These are phyloP conservation scores for Tulasnella sp. DNA, from an alignment of 768 basidiomycete genomes.

Conservation along the genomic window DNA sequence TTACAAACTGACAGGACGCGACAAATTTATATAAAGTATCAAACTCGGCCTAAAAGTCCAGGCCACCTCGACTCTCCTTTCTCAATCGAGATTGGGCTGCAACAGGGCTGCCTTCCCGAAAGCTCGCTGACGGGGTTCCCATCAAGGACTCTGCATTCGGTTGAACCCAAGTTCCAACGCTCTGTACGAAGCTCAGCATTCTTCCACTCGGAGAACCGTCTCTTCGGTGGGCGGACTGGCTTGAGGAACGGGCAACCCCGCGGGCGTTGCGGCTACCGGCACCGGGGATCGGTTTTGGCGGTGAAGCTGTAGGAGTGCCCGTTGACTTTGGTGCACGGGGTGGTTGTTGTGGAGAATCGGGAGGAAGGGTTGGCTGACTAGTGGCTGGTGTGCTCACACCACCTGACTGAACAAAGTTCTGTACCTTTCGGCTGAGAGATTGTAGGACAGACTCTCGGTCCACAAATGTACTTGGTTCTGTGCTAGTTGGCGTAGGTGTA, in stretches of 20 bases:
- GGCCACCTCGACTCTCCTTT: not conserved
- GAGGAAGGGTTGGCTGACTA: not conserved
- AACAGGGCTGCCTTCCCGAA: not conserved
- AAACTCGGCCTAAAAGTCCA: not conserved
- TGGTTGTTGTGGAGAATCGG: constrained; percentile 8
- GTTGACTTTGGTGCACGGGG: constrained; percentile 1
- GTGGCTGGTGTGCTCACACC: constrained; percentile 32
- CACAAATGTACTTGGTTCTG: constrained; percentile 25
- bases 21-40: not conserved
- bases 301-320: not conserved
- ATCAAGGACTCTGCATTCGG: constrained; percentile 6
- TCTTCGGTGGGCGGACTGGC: not conserved
- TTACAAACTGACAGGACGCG: not conserved
- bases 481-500: constrained; percentile 18
- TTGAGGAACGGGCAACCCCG: not conserved
- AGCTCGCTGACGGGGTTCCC: not conserved
- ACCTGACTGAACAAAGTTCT: constrained; percentile 37
- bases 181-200: constrained; percentile 13
- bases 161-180: constrained; percentile 9
- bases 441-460: constrained; percentile 44
- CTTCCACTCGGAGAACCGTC: constrained; percentile 13
- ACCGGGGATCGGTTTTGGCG: constrained; percentile 20
- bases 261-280: not conserved
- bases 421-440: constrained; percentile 44
- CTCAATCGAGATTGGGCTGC: not conserved